Conservation (phyloP, 352 stramenopile genomes). For the Globisporangium heterothallicum region DNA sequence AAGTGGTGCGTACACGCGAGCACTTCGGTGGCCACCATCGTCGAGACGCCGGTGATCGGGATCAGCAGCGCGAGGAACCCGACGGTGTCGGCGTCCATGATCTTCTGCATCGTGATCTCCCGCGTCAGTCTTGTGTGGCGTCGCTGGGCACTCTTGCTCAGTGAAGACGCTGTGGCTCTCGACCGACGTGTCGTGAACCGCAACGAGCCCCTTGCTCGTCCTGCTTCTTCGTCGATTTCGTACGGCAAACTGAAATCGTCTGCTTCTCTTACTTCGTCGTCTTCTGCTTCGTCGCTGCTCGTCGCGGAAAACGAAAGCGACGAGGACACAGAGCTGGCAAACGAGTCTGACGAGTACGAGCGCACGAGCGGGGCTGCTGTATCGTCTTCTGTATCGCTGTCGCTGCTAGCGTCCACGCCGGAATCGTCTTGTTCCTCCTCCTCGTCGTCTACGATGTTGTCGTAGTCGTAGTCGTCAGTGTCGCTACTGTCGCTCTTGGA, state of each 20-base stretch:
- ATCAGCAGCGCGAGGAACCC: constrained; percentile 67
- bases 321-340: constrained; percentile 12
- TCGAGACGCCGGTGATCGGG: constrained; percentile 59
- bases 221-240: neutral
- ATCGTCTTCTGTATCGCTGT: constrained; percentile 3
- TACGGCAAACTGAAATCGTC: neutral
- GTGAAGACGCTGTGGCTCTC: neutral
- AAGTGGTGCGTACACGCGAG: constrained; percentile 73
- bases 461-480: constrained; percentile 5
- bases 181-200: neutral
- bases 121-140: constrained; percentile 8
- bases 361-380: neutral
- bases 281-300: constrained; percentile 1
- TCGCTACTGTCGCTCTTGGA: neutral
- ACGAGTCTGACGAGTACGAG: constrained; percentile 4
- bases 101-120: constrained; percentile 14
- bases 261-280: neutral
- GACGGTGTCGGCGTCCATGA: constrained; percentile 42
- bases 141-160: neutral
- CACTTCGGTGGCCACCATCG: constrained; percentile 66
- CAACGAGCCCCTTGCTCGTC: neutral
- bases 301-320: constrained; percentile 13
- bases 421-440: constrained; percentile 11
- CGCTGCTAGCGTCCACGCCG: constrained; percentile 6
- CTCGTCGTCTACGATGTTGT: no score